Evolutionary conservation across 2,329 filamentous ascomycete species (phyloP).

Genomic region (Penicillium sp.): DNA sequence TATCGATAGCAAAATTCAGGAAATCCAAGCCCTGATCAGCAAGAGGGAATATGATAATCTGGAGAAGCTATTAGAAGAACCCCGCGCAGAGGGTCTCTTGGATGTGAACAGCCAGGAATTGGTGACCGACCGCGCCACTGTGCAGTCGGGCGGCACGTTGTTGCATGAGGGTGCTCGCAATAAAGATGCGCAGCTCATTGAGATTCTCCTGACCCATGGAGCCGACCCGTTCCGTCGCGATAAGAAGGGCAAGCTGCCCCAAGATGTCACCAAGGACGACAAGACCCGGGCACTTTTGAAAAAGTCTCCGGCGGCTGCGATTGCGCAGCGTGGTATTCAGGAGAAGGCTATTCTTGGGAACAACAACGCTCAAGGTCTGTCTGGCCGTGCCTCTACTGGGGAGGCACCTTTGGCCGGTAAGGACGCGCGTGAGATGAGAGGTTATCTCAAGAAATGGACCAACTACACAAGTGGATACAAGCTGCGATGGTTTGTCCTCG

Average conservation of each 20-base stretch:
- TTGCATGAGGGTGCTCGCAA: conserved; percentile 90
- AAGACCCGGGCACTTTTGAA: conserved; percentile 84
- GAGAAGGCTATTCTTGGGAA: conserved; percentile 94
- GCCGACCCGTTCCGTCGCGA: conserved; percentile 95
- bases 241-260: conserved; percentile 90
- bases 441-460: conserved; percentile 98
- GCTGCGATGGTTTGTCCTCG: conserved; percentile 93
- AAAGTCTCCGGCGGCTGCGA: conserved; percentile 88
- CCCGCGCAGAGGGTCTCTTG: conserved; percentile 78
- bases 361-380: conserved; percentile 59
- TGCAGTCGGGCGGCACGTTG: conserved; percentile 83
- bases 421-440: conserved; percentile 95
- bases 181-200: conserved; percentile 82
- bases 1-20: conserved; percentile 79
- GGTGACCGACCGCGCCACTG: conserved; percentile 73
- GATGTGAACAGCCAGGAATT: conserved; percentile 93
- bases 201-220: conserved; percentile 86
- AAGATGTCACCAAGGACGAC: conserved; percentile 96
- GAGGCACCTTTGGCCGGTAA: conserved; percentile 67
- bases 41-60: conserved; percentile 73
- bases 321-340: conserved; percentile 91
- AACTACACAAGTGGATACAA: conserved; percentile 98
- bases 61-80: conserved; percentile 78
- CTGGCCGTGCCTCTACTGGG: conserved; percentile 42
- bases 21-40: conserved; percentile 77